phyloP scores from a whole-genome alignment of 805 yeast genomes.

The Saturnispora dispora region DNA sequence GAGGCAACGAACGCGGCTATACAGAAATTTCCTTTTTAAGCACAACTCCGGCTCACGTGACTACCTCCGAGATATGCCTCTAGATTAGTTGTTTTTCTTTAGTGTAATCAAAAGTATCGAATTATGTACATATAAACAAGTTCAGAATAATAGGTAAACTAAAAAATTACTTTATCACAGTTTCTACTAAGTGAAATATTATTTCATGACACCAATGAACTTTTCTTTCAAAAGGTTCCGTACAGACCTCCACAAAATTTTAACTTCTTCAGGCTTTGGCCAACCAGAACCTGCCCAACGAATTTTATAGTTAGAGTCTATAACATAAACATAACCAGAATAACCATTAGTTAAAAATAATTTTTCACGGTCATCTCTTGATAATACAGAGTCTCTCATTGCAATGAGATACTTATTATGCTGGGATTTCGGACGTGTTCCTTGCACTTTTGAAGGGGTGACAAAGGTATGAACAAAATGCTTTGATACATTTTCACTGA shows the following conservation, averaged over 20 bases:
- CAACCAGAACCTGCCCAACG: slow-evolving; percentile 91
- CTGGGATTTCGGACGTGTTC: slow-evolving; percentile 20
- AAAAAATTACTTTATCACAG: background rate
- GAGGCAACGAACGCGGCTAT: background rate
- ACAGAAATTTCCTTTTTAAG: background rate
- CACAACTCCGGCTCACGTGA: background rate
- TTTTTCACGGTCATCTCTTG: slow-evolving; percentile 46
- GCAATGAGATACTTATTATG: slow-evolving; percentile 54
- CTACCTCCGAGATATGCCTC: background rate
- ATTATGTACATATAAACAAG: background rate
- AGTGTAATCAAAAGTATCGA: background rate
- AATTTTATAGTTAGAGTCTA: slow-evolving; percentile 65
- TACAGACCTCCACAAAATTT: slow-evolving; percentile 57
- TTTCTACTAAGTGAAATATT: background rate
- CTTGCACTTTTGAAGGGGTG: slow-evolving; percentile 30
- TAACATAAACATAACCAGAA: slow-evolving; percentile 74
- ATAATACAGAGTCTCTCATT: slow-evolving; percentile 45
- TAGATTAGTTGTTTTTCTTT: background rate
- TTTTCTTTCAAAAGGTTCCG: slow-evolving; percentile 47
- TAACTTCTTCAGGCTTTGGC: slow-evolving; percentile 57
- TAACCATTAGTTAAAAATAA: slow-evolving; percentile 64
- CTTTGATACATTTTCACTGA: slow-evolving; percentile 68
- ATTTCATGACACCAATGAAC: slow-evolving; percentile 8
- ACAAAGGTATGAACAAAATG: slow-evolving; percentile 52
- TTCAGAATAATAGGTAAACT: too few species aligned